Conservation (phyloP, 176 grass and related monocot genomes). For the Juncus inflexus region DNA sequence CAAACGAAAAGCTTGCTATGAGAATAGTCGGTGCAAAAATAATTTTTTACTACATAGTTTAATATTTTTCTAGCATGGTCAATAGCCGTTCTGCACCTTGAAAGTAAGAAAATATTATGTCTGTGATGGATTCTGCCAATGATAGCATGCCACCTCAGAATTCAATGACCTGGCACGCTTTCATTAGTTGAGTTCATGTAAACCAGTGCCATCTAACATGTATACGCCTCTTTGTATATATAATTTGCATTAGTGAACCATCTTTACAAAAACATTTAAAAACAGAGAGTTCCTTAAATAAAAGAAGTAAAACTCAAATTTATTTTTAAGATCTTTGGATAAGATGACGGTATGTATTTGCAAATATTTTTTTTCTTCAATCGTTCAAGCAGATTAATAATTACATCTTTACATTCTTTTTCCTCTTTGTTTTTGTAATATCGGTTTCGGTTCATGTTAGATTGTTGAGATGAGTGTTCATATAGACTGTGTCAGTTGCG, state of each 20-base stretch:
- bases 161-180: no score
- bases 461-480: constrained; percentile 91
- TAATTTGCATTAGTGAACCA: constrained; percentile 7
- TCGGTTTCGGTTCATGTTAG: constrained; percentile 26
- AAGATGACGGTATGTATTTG: constrained; percentile 13
- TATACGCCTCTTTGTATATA: not conserved
- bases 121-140: no score
- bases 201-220: not conserved
- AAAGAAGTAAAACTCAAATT: not conserved
- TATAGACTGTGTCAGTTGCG: constrained; percentile 83
- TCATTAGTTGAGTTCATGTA: not conserved
- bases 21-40: constrained; percentile 23
- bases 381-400: no score
- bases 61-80: no score
- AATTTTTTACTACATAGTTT: not conserved
- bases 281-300: not conserved
- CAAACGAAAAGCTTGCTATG: not conserved
- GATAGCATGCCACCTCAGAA: no score
- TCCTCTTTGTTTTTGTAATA: constrained; percentile 1
- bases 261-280: constrained; percentile 1
- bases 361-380: no score
- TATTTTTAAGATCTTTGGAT: constrained; percentile 1
- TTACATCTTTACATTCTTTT: not conserved
- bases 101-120: no score
- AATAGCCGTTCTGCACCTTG: no score